These are phyloP conservation scores for Dendrocalamus sinicus DNA, from an alignment of 176 grass and related monocot species.

Conservation along the genomic window DNA sequence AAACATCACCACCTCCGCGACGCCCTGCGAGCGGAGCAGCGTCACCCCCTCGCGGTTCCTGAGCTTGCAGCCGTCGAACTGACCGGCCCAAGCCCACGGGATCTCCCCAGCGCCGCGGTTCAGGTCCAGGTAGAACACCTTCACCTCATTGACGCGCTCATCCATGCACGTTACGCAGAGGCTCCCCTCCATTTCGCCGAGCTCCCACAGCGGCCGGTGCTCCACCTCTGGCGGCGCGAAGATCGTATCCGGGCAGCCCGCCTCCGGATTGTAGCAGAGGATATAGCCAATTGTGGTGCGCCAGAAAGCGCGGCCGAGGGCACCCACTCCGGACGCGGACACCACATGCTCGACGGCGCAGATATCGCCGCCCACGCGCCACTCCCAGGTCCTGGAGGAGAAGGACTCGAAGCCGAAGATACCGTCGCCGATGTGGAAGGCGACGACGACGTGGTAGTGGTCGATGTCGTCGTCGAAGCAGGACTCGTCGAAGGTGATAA, in stretches of 20 bases:
- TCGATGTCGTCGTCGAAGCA: neutral
- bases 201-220: conserved; percentile 40
- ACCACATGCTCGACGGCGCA: conserved; percentile 31
- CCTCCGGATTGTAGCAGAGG: conserved; percentile 50
- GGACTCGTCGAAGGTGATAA: conserved; percentile 55
- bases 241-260: neutral
- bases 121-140: neutral
- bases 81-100: neutral
- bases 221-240: conserved; percentile 28
- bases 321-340: conserved; percentile 41
- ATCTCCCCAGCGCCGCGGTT: neutral
- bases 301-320: conserved; percentile 59
- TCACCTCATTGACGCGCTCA: neutral
- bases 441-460: conserved; percentile 60
- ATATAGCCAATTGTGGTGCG: conserved; percentile 55
- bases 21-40: conserved; percentile 51
- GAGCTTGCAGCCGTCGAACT: conserved; percentile 21
- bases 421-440: conserved; percentile 32
- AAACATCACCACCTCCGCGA: conserved; percentile 52
- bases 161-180: conserved; percentile 41
- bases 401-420: conserved; percentile 60
- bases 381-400: conserved; percentile 57
- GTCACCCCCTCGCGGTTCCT: conserved; percentile 26
- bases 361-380: conserved; percentile 7
- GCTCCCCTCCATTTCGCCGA: conserved; percentile 62